These are phyloP conservation scores for Diaporthe sp. DNA, from an alignment of 2,329 filamentous ascomycete genomes.

Conservation along the genomic window DNA sequence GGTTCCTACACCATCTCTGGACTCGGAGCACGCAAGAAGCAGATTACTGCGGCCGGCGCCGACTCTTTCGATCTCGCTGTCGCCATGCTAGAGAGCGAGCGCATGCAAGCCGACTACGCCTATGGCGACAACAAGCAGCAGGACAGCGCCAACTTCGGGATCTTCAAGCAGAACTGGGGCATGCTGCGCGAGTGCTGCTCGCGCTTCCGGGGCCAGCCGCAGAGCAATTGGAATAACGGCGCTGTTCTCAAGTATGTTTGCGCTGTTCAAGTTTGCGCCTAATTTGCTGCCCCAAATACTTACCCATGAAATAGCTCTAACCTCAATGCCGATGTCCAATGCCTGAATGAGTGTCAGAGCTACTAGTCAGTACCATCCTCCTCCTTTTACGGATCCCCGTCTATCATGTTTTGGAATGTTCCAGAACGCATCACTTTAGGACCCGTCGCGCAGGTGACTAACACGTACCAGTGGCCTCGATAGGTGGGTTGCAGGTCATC, in stretches of 20 bases:
- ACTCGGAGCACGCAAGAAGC: background rate
- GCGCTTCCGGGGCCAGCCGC: slow-evolving; percentile 4
- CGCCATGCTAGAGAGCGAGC: background rate
- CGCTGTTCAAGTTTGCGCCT: too few relatives aligned
- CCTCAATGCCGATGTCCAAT: slow-evolving; percentile 3
- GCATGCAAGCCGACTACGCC: background rate
- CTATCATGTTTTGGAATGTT: too few relatives aligned
- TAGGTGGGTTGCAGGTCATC: background rate
- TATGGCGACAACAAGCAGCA: slow-evolving; percentile 18
- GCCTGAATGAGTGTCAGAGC: background rate
- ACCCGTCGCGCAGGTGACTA: too few relatives aligned
- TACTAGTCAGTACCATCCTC: too few relatives aligned
- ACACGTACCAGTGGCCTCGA: too few relatives aligned
- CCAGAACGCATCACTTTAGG: too few relatives aligned
- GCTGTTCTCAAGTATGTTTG: background rate
- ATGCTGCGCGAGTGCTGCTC: slow-evolving; percentile 4
- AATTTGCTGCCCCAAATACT: background rate
- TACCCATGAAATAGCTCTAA: background rate
- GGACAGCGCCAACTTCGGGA: slow-evolving; percentile 14
- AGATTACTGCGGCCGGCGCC: background rate
- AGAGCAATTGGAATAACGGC: slow-evolving; percentile 8
- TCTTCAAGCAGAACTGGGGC: slow-evolving; percentile 15
- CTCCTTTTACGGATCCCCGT: too few relatives aligned
- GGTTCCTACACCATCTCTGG: slow-evolving; percentile 11
- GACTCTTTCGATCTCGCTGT: background rate